Evolutionary conservation across 2,329 filamentous ascomycete species (phyloP), one percentile per base, ranked within the genome.

Genomic region (Fusarium sp.): DNA sequence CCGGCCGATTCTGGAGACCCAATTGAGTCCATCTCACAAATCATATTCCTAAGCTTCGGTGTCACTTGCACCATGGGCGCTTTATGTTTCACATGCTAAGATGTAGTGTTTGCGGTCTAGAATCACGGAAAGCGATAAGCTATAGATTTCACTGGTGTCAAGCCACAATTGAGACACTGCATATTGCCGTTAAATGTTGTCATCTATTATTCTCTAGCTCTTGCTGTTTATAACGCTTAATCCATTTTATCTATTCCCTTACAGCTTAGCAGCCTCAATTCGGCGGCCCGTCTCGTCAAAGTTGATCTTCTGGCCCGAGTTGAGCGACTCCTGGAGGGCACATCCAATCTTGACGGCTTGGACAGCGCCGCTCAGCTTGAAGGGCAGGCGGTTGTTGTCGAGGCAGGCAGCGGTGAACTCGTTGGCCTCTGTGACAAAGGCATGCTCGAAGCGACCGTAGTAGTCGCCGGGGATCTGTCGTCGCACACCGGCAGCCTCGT

Each of bases 381-480:
- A 85, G 1, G 90, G 90, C 65, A 90, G 79, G 37, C 84, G 81
- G 45, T 81, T 89, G 74, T 88, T 83, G 70, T 93, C 90, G 63
- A 93, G 81, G 67, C 89, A 89, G 15, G 84, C 85, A 20, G 86
- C 87, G 2, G 90, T 90, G 75, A 92, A 93, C 81, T 93, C 90
- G 65, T 91, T 89, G 8, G 88, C 87, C 81, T 93, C 90, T 15
- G 83, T 87, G 20, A 91, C 87, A 78, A 92, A 93, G 0, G 91
- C 91, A 43, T 89, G 81, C 74, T 90, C 86, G 76, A 93, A 93
- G 0, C 90, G 84, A 37, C 89, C 91, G 73, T 90, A 92, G 80
- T 92, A 93, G 73, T 90, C 86, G 45, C 84, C 82, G 2, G 90
- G 89, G 25, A 92, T 88, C 80, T 92, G 89, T 58, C 88, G 84